A percentile compares a stretch with the other conserved stretches of the same genome.
These are phyloP conservation scores for Mycena filopes DNA, from an alignment of 768 basidiomycete species.

Conservation along the genomic window DNA sequence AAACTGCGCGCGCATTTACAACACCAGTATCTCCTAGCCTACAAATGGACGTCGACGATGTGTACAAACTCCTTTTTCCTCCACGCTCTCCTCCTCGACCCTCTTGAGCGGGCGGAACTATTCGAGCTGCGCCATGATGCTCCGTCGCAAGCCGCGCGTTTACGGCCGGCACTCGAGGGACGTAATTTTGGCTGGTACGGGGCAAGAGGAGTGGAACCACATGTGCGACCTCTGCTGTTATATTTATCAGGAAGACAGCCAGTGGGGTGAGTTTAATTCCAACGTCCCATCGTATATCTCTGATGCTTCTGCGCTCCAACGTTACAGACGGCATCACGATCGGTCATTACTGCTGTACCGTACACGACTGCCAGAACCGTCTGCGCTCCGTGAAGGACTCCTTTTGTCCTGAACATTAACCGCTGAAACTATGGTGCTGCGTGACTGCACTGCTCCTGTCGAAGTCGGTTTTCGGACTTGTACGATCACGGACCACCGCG, in stretches of 20 bases:
- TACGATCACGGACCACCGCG: background rate
- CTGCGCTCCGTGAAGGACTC: constrained; percentile 8
- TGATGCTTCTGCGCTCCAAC: constrained; percentile 9
- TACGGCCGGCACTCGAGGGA: constrained; percentile 34
- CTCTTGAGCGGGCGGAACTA: constrained; percentile 5
- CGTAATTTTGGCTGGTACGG: constrained; percentile 40
- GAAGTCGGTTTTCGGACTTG: constrained; percentile 3
- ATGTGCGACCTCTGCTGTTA: constrained; percentile 41
- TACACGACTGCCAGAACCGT: constrained; percentile 8
- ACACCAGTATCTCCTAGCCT: constrained; percentile 26
- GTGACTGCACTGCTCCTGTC: background rate
- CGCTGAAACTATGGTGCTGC: background rate
- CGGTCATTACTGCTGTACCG: constrained; percentile 2
- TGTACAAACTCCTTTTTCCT: constrained; percentile 42
- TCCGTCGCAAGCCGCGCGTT: constrained; percentile 33
- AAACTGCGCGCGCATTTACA: constrained; percentile 44
- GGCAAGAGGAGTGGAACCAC: constrained; percentile 45
- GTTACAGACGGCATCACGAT: constrained; percentile 18
- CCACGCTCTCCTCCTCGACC: constrained; percentile 35
- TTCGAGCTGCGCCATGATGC: constrained; percentile 35
- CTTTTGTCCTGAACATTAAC: background rate
- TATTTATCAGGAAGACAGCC: constrained; percentile 21
- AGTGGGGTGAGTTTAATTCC: no score
- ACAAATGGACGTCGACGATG: constrained; percentile 34
- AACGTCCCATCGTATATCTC: no score